These are phyloP conservation scores for Diaporthe helianthi DNA, from an alignment of 2,329 filamentous ascomycete species.

Conservation along the genomic window DNA sequence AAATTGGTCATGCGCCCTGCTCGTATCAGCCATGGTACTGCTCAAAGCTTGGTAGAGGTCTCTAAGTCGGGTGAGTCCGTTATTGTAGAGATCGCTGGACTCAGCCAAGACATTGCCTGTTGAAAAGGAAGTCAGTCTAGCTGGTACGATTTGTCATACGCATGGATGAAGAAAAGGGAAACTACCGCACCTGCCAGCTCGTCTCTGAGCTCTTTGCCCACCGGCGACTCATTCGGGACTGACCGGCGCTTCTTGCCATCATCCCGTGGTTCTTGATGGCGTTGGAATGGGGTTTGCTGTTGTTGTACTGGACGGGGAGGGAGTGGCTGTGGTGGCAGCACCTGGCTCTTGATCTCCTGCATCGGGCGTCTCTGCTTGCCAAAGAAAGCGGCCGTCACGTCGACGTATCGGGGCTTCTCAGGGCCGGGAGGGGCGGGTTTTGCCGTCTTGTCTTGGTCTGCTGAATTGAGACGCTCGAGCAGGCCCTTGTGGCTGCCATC, in stretches of 20 bases:
- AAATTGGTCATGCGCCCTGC: conserved; percentile 10
- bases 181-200: neutral
- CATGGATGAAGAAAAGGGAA: neutral
- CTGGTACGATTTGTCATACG: neutral
- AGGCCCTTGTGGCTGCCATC: neutral
- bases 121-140: neutral
- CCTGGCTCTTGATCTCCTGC: neutral
- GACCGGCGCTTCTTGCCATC: neutral
- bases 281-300: neutral
- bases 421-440: neutral
- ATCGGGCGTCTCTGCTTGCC: conserved; percentile 14
- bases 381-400: conserved; percentile 31
- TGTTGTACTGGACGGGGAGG: conserved; percentile 1
- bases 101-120: conserved; percentile 20
- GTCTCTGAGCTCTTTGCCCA: conserved; percentile 21
- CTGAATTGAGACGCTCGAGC: conserved; percentile 19
- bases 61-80: neutral
- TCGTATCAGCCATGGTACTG: neutral
- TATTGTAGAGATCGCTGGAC: conserved; percentile 22
- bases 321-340: neutral
- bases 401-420: neutral
- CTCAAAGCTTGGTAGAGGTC: conserved; percentile 11
- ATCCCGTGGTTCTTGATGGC: neutral
- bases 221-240: neutral
- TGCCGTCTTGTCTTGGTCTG: neutral